These are phyloP conservation scores for Herpomyces periplanetae DNA, from an alignment of 2,329 filamentous ascomycete genomes.

Conservation along the genomic window DNA sequence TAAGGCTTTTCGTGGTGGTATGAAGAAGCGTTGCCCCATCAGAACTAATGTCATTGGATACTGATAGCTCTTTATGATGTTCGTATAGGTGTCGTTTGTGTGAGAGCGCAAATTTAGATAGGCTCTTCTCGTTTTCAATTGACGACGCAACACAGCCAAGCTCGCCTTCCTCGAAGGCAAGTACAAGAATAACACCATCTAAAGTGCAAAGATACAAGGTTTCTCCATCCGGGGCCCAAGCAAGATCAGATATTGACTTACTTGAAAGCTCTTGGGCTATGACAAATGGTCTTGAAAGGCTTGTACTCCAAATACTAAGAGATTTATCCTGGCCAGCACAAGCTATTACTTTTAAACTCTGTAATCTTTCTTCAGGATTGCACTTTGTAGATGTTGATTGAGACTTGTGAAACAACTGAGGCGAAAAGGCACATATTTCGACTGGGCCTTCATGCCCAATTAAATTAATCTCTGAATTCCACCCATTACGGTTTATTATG, in stretches of 20 bases:
- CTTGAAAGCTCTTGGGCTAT: conserved; percentile 55
- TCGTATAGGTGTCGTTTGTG: too few species aligned
- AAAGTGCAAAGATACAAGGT: conserved; percentile 51
- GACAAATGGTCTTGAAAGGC: conserved; percentile 55
- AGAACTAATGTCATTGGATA: too few species aligned
- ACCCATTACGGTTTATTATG: conserved; percentile 59
- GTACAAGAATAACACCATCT: conserved; percentile 48
- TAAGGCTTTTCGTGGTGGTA: too few species aligned
- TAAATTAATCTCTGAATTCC: conserved; percentile 87
- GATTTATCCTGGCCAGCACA: conserved; percentile 91
- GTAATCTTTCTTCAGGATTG: conserved; percentile 12
- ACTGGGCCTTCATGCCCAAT: conserved; percentile 90
- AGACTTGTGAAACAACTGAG: conserved; percentile 28
- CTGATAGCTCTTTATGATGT: too few species aligned
- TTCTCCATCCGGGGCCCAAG: conserved; percentile 71
- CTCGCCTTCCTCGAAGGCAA: conserved; percentile 50
- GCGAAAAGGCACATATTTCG: conserved; percentile 88
- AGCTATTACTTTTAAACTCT: conserved; percentile 85
- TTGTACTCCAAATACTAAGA: conserved; percentile 87
- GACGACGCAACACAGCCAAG: conserved; percentile 52
- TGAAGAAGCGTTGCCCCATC: too few species aligned
- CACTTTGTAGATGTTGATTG: conserved; percentile 8
- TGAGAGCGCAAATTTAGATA: conserved; percentile 86
- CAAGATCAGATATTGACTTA: conserved; percentile 72
- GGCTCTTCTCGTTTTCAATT: conserved; percentile 60